Evolutionary conservation across 176 grass and related monocot species (phyloP), one percentile per base, ranked within the genome.

Genomic region (Bromus sterilis): DNA sequence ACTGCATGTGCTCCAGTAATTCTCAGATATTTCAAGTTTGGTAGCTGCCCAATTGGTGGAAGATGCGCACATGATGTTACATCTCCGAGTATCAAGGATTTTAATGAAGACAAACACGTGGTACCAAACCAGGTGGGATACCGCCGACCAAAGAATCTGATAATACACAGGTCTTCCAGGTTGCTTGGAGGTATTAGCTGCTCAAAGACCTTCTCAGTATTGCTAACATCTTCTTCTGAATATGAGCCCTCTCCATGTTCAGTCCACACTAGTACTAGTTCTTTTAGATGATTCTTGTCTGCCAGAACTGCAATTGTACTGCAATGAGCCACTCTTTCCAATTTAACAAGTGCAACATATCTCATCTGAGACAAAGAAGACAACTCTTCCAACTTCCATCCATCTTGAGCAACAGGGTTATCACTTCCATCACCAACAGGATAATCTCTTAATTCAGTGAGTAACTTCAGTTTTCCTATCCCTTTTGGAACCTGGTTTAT

Each of bases 401-500:
- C 61, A 44, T 82, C 61, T 46, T 75, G 80, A 0, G n/a, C 14
- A 28, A n/a, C 4, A 37, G 2, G 11, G 71, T 36, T 41, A 9
- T 2, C 65, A 21, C 49, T 15, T 37, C 74, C 33, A 57, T 23
- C n/a, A 76, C 33, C 33, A 2, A 83, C n/a, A 5, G 26, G 7
- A 29, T 66, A 75, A 28, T 15, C 71, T 14, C n/a, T 0, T 51
- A 84, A 3, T 29, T 31, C 25, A n/a, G 55, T 66, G 9, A 84
- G n/a, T 4, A 66, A 16, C 5, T 18, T n/a, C 10, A 84, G 0
- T 25, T 40, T 84, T 0, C 43, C 29, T 29, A 84, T 75, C 7
- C 86, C 86, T 26, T 67, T 31, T 25, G 79, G 79, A 11, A 87
- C 51, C 5, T 78, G 11, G 7, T 49, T 78, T 75, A 87, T 28